Evolutionary conservation across 2,329 filamentous ascomycete genomes (phyloP).

Genomic region (Penicillium sp.): DNA sequence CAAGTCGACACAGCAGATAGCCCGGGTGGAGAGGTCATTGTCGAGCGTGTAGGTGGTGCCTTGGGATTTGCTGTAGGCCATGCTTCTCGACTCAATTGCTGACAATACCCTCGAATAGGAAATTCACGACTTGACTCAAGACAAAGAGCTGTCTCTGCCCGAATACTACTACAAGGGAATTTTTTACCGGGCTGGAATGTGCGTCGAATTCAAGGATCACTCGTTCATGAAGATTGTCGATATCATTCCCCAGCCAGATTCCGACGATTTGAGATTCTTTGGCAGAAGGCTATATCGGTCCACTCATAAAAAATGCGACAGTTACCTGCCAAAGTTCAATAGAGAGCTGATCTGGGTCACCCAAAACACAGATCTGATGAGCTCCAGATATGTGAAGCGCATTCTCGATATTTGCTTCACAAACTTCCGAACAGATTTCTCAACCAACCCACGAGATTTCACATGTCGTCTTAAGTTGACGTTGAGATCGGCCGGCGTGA

Average conservation of each 20-base stretch:
- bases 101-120: background rate
- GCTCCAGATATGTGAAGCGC: constrained; percentile 38
- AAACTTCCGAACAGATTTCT: constrained; percentile 45
- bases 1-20: no score
- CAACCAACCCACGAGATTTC: constrained; percentile 30
- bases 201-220: constrained; percentile 40
- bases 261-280: constrained; percentile 32
- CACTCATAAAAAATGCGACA: constrained; percentile 33
- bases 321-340: constrained; percentile 33
- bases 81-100: background rate
- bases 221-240: constrained; percentile 45
- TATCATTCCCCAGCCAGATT: constrained; percentile 32
- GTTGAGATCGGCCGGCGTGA: constrained; percentile 4
- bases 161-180: constrained; percentile 17
- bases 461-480: constrained; percentile 37
- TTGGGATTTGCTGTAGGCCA: background rate
- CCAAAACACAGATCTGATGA: constrained; percentile 47
- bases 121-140: background rate
- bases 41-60: background rate
- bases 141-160: background rate
- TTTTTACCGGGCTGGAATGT: constrained; percentile 29
- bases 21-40: background rate
- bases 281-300: constrained; percentile 41
- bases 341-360: constrained; percentile 51
- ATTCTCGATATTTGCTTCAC: constrained; percentile 55